Conservation (phyloP, 768 basidiomycete species). For the Serendipita sp. region DNA sequence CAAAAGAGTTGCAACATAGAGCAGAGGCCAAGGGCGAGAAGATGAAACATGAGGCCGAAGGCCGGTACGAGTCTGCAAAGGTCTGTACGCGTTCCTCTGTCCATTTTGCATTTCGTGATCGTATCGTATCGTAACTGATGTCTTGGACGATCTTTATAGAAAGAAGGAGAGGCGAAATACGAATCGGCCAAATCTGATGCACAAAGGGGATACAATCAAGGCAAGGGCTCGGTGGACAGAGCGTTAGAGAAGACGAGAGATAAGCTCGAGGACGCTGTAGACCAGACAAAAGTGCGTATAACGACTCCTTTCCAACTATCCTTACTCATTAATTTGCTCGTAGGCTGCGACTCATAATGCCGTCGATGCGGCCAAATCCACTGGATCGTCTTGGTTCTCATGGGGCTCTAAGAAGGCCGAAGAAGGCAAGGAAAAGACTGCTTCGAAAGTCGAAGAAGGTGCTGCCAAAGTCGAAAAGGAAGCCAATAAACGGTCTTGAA, state of each 20-base stretch:
- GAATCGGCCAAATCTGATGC: neutral
- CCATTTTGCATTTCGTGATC: neutral
- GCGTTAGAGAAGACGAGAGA: neutral
- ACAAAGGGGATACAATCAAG: neutral
- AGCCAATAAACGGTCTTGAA: neutral
- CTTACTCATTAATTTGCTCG: neutral
- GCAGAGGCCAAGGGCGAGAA: constrained; percentile 1
- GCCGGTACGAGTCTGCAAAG: neutral
- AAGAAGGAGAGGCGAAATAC: neutral
- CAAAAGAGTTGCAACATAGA: neutral
- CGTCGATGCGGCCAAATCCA: neutral
- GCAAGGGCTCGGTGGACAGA: neutral
- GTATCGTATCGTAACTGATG: neutral
- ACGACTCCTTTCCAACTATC: neutral
- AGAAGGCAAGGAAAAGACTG: neutral
- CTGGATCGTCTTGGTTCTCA: neutral
- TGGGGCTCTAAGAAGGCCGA: neutral
- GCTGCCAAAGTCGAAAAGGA: neutral
- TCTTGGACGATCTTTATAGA: neutral
- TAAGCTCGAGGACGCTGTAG: neutral
- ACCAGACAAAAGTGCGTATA: neutral
- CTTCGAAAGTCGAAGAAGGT: neutral
- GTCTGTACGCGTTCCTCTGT: neutral
- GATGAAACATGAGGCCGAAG: neutral
- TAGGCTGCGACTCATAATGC: neutral